phyloP scores from a whole-genome alignment of 495 filamentous ascomycete genomes.

The Halenospora varia region DNA sequence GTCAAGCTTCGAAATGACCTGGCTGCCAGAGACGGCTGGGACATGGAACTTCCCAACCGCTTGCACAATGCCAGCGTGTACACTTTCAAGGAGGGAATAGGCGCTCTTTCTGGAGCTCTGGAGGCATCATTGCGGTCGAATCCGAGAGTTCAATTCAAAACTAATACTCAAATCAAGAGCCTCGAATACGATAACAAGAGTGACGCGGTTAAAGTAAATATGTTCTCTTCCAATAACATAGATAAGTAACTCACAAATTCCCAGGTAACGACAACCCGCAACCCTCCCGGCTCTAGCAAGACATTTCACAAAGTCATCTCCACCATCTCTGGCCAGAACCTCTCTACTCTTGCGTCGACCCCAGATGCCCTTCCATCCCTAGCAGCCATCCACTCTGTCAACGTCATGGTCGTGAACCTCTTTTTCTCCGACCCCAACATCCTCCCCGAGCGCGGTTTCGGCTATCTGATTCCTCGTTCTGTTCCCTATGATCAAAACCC shows the following conservation, averaged over 20 bases:
- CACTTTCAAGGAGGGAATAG: conserved; percentile 53
- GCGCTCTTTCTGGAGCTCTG: conserved; percentile 41
- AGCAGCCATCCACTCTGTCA: conserved; percentile 58
- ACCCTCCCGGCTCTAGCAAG: neutral
- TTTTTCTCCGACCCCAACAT: conserved; percentile 67
- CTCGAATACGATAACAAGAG: conserved; percentile 18
- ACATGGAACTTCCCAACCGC: no score
- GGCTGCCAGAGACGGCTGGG: no score
- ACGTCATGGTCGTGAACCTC: conserved; percentile 88
- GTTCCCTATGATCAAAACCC: conserved; percentile 71
- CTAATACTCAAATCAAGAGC: conserved; percentile 27
- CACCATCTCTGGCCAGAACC: conserved; percentile 54
- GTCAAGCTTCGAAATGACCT: neutral
- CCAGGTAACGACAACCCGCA: conserved; percentile 28
- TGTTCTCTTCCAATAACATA: neutral
- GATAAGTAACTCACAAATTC: neutral
- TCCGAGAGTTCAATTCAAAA: conserved; percentile 44
- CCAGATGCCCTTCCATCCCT: conserved; percentile 44
- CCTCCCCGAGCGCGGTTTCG: conserved; percentile 69
- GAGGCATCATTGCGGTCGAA: conserved; percentile 34
- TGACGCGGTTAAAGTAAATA: conserved; percentile 25
- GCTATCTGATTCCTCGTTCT: conserved; percentile 79
- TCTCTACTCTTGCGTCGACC: conserved; percentile 42
- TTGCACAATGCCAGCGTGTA: conserved; percentile 42
- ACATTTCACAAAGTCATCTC: conserved; percentile 65